Percentiles rank a stretch among this genome's conserved stretches.
Conservation (phyloP, 2,329 filamentous ascomycete genomes). For the Elsinoe arachidis region DNA sequence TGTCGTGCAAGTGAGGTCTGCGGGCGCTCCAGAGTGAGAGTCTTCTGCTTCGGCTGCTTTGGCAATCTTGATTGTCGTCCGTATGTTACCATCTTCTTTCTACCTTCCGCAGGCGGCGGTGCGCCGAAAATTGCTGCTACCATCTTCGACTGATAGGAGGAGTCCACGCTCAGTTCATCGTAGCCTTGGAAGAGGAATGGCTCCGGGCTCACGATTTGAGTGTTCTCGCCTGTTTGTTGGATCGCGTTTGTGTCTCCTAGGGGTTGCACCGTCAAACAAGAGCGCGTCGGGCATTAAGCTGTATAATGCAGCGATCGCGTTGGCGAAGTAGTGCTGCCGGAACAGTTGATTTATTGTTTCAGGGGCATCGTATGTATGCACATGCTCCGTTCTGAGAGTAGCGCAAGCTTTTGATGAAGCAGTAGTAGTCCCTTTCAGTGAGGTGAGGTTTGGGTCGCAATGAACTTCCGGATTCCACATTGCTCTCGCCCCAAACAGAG, state of each 20-base stretch:
- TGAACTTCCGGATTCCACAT: not conserved
- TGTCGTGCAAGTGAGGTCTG: slow-evolving; percentile 8
- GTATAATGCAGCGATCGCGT: too few species aligned
- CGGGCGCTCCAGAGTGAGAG: not conserved
- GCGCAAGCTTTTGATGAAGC: too few species aligned
- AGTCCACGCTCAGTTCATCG: not conserved
- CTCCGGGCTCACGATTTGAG: too few species aligned
- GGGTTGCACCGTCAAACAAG: too few species aligned
- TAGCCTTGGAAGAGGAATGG: too few species aligned
- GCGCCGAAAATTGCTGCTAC: slow-evolving; percentile 21
- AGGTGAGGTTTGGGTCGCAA: not conserved
- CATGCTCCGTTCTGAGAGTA: too few species aligned
- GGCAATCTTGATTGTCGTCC: slow-evolving; percentile 26
- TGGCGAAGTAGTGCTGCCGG: too few species aligned
- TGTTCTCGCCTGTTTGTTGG: too few species aligned
- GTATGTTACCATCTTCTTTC: slow-evolving; percentile 33
- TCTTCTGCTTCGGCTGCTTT: slow-evolving; percentile 4
- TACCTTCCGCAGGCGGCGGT: slow-evolving; percentile 18
- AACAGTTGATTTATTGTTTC: too few species aligned
- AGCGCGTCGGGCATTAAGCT: too few species aligned
- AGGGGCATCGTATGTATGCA: too few species aligned
- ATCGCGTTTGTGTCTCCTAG: too few species aligned
- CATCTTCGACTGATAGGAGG: not conserved
- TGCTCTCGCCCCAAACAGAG: not conserved
- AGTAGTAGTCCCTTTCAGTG: not conserved